Percentiles rank a stretch among this genome's conserved stretches.
phyloP scores from a whole-genome alignment of 129 eudicot species.

The Flaveria trinervia region DNA sequence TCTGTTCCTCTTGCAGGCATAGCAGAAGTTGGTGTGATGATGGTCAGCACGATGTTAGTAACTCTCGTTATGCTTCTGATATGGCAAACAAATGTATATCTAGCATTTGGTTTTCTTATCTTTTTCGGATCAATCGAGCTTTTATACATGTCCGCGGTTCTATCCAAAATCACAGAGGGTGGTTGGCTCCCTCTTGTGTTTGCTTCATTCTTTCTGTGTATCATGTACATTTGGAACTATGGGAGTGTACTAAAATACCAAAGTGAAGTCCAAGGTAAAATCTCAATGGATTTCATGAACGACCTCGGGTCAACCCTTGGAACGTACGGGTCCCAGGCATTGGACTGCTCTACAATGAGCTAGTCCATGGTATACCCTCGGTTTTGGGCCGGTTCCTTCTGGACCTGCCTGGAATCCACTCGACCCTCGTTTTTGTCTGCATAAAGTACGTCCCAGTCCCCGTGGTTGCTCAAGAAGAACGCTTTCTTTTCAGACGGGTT shows the following conservation, averaged over 20 bases:
- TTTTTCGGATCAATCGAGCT: constrained; percentile 83
- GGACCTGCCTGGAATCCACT: constrained; percentile 90
- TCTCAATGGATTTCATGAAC: constrained; percentile 79
- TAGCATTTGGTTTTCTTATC: constrained; percentile 67
- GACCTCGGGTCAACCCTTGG: constrained; percentile 91
- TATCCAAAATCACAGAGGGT: constrained; percentile 81
- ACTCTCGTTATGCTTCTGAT: constrained; percentile 95
- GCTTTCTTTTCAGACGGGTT: constrained; percentile 79
- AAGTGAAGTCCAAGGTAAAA: constrained; percentile 75
- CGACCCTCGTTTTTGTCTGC: constrained; percentile 78
- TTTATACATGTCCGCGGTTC: constrained; percentile 74
- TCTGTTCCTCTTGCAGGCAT: constrained; percentile 56
- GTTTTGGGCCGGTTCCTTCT: constrained; percentile 74
- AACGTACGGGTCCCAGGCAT: constrained; percentile 81
- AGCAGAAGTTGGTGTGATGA: constrained; percentile 96
- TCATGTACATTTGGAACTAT: constrained; percentile 95
- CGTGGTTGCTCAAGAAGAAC: constrained; percentile 85
- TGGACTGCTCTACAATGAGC: constrained; percentile 80
- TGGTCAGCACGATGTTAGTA: constrained; percentile 79
- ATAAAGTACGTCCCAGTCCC: constrained; percentile 90
- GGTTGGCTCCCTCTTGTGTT: constrained; percentile 96
- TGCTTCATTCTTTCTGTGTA: constrained; percentile 72
- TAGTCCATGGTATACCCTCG: constrained; percentile 93
- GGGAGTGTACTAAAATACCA: constrained; percentile 91
- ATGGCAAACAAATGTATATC: constrained; percentile 80